These are phyloP conservation scores for Westerdykella aurantiaca DNA, from an alignment of 2,329 filamentous ascomycete genomes.

Conservation along the genomic window DNA sequence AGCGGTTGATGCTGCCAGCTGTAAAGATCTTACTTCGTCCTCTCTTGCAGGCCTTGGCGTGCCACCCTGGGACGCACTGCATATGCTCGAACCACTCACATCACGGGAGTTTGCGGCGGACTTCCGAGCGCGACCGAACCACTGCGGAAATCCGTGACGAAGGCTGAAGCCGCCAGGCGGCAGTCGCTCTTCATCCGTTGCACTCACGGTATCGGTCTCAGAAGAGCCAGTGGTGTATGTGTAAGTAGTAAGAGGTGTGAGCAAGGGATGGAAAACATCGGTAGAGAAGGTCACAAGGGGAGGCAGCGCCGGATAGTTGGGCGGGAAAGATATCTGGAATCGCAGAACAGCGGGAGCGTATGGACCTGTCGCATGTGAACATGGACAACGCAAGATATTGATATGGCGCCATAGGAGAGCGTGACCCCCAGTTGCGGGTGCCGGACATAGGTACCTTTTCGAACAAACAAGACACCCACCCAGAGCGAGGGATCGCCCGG, in stretches of 20 bases:
- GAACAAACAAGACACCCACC: conserved; percentile 88
- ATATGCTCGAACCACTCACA: conserved; percentile 26
- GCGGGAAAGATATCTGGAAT: conserved; percentile 83
- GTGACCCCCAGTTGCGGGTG: background rate
- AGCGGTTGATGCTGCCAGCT: conserved; percentile 5
- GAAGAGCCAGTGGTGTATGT: conserved; percentile 75
- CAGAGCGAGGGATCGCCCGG: conserved; percentile 76
- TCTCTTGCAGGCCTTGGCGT: conserved; percentile 11
- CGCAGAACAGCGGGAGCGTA: conserved; percentile 83
- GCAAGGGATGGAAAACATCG: conserved; percentile 90
- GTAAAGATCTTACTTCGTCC: background rate
- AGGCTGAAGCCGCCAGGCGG: conserved; percentile 87
- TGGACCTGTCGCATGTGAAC: conserved; percentile 58
- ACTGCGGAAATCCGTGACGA: conserved; percentile 81
- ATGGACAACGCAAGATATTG: conserved; percentile 2
- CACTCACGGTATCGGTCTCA: conserved; percentile 72
- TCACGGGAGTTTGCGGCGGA: conserved; percentile 28
- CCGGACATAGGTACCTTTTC: conserved; percentile 58
- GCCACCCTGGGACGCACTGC: conserved; percentile 14
- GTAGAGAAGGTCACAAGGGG: conserved; percentile 84
- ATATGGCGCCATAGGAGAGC: conserved; percentile 1
- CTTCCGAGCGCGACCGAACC: conserved; percentile 58
- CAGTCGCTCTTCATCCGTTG: conserved; percentile 73
- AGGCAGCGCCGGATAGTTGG: conserved; percentile 69
- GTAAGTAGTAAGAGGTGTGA: conserved; percentile 90